Base-by-base conservation (phyloP, 2,329 filamentous ascomycete genomes). In the Phialophora verrucosa region DNA sequence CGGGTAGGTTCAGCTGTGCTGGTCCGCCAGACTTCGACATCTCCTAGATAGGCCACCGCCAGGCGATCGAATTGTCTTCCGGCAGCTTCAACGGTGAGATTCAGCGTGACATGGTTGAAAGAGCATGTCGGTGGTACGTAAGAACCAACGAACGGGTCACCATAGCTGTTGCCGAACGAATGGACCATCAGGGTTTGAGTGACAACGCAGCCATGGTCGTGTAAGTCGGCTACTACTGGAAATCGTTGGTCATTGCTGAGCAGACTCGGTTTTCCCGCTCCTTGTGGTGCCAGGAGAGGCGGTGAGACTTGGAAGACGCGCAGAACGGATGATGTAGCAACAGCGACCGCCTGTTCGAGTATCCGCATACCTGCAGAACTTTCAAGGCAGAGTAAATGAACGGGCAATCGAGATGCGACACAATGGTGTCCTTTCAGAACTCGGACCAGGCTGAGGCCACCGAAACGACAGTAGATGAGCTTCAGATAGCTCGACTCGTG, bases 91-190 rank as follows among this genome's bases (percentile, higher is more conserved):
- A 59, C 57, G 7, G 57, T 59, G 57, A 59, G 57, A 14, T 59
- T 59, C 29, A 59, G 42, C 10, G 57, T 50, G n/a, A 59, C n/a
- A 17, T 32, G 42, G 10, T 59, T 59, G 57, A 59, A 59, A 35
- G 7, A 20, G n/a, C 57, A 59, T 17, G 49, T 11, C 17, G 57
- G 57, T 7, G 57, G 57, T 6, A 17, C 23, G 27, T 59, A 59
- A 23, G 25, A 32, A 20, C 44, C 57, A 7, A 59, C n/a, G 42
- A 23, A 59, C 17, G 57, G 57, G 8, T 59, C 20, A 11, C 57
- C 57, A 25, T 59, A 59, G 44, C 57, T 59, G 57, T 59, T 59
- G 29, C 7, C 42, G 57, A 59, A 59, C n/a, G 57, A 59, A 25
- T 59, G 57, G 11, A 50, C 14, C 57, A 59, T 50, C 10, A 59